phyloP scores from a whole-genome alignment of 305 asterid species.

The Plantago coronopus region DNA sequence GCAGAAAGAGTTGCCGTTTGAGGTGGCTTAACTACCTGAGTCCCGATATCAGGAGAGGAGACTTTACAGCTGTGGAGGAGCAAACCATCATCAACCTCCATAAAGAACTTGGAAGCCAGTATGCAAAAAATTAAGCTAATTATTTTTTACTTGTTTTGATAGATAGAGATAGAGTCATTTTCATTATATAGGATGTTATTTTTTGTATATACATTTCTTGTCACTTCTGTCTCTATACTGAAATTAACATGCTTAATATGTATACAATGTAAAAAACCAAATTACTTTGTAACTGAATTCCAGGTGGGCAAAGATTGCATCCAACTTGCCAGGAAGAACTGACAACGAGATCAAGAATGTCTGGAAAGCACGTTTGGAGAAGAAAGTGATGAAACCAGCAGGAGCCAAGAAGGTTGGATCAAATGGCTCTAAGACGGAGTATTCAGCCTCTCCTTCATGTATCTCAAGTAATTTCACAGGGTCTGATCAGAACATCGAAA shows the following conservation, averaged over 20 bases:
- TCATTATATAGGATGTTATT: too few species aligned
- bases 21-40: constrained; percentile 78
- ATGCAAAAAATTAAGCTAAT: background rate
- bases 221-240: background rate
- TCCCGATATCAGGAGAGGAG: constrained; percentile 62
- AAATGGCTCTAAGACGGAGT: background rate
- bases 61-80: constrained; percentile 58
- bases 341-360: constrained; percentile 86
- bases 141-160: too few species aligned
- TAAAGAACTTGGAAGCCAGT: constrained; percentile 77
- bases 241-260: background rate
- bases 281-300: background rate
- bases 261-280: background rate
- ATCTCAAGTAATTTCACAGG: background rate
- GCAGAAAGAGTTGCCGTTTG: constrained; percentile 66
- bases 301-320: constrained; percentile 90
- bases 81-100: constrained; percentile 66
- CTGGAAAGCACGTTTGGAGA: constrained; percentile 57
- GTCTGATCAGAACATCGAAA: constrained; percentile 1
- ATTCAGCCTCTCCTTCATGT: background rate
- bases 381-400: constrained; percentile 5
- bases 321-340: constrained; percentile 78
- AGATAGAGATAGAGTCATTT: too few species aligned
- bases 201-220: background rate
- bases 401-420: constrained; percentile 31